A percentile compares a stretch with the other conserved stretches of the same genome.
phyloP scores from a whole-genome alignment of 345 rosid genomes.

The Durio zibethinus region DNA sequence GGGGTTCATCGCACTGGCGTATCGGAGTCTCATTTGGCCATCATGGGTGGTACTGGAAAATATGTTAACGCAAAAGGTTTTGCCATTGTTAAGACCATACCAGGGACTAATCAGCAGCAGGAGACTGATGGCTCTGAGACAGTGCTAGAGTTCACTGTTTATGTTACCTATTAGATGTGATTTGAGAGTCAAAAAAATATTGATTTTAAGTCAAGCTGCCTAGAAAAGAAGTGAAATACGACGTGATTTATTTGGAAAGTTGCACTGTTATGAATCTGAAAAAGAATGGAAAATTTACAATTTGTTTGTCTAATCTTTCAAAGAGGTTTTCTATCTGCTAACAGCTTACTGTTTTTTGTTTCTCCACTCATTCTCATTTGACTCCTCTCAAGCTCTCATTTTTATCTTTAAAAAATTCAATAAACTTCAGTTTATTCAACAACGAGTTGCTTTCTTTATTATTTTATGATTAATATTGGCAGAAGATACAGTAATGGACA shows the following conservation, averaged over 20 bases:
- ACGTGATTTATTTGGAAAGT: neutral
- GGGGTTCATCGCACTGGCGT: conserved; percentile 69
- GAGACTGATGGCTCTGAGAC: conserved; percentile 71
- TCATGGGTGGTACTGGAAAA: conserved; percentile 92
- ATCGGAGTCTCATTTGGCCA: conserved; percentile 72
- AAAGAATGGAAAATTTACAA: neutral
- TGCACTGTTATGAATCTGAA: neutral
- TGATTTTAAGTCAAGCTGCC: neutral
- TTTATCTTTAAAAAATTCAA: neutral
- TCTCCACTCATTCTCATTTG: neutral
- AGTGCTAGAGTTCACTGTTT: conserved; percentile 52
- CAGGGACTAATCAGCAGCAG: conserved; percentile 49
- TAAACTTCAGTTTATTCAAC: neutral
- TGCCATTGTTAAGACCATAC: conserved; percentile 64
- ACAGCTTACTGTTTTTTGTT: neutral
- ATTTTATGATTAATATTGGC: neutral
- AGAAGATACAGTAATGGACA: too few species aligned
- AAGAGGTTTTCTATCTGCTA: too few species aligned
- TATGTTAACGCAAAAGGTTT: conserved; percentile 70
- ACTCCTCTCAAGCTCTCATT: neutral
- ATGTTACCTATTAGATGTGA: conserved; percentile 39
- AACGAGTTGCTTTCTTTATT: neutral
- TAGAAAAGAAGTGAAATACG: neutral
- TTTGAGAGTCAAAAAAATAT: neutral
- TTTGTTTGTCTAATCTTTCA: neutral